Percentiles rank a stretch among this genome's conserved stretches.
Evolutionary conservation across 495 filamentous ascomycete species (phyloP).

Genomic region (Pyrenopolyporus hunteri): DNA sequence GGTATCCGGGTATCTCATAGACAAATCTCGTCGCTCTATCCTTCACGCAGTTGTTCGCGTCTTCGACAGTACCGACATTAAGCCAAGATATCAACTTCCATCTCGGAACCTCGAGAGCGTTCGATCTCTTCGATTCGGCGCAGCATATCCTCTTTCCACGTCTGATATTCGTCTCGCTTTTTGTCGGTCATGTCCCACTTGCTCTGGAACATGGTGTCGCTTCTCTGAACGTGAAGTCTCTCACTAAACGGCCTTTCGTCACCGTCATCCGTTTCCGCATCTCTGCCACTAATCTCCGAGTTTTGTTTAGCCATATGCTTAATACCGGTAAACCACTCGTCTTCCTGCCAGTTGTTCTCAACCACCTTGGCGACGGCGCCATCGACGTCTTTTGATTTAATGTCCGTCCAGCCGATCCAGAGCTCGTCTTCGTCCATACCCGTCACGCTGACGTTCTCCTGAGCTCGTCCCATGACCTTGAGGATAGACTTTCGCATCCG

Average conservation of each 20-base stretch:
- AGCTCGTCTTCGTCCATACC: slow-evolving; percentile 47
- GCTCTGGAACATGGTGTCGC: slow-evolving; percentile 84
- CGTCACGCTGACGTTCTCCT: slow-evolving; percentile 37
- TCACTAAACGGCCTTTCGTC: slow-evolving; percentile 38
- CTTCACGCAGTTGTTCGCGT: background rate
- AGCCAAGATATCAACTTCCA: slow-evolving; percentile 34
- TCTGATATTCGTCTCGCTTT: slow-evolving; percentile 67
- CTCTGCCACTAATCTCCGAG: slow-evolving; percentile 24
- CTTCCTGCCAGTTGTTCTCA: slow-evolving; percentile 65
- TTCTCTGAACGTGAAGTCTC: slow-evolving; percentile 51
- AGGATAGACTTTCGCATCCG: slow-evolving; percentile 51
- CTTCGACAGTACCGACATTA: background rate
- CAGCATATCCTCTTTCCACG: slow-evolving; percentile 76
- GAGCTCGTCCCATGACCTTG: slow-evolving; percentile 44
- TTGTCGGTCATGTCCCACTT: slow-evolving; percentile 77
- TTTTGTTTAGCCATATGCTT: slow-evolving; percentile 44
- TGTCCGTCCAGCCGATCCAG: slow-evolving; percentile 55
- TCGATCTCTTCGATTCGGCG: slow-evolving; percentile 60
- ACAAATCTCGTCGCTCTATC: too few relatives aligned
- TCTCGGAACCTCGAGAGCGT: slow-evolving; percentile 32
- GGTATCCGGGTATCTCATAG: too few relatives aligned
- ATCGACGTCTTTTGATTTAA: slow-evolving; percentile 61
- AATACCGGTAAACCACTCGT: slow-evolving; percentile 69
- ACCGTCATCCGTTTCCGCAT: slow-evolving; percentile 35
- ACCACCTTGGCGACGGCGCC: slow-evolving; percentile 63